These are phyloP conservation scores for Beauveria sp. DNA, from an alignment of 2,329 filamentous ascomycete genomes.

Conservation along the genomic window DNA sequence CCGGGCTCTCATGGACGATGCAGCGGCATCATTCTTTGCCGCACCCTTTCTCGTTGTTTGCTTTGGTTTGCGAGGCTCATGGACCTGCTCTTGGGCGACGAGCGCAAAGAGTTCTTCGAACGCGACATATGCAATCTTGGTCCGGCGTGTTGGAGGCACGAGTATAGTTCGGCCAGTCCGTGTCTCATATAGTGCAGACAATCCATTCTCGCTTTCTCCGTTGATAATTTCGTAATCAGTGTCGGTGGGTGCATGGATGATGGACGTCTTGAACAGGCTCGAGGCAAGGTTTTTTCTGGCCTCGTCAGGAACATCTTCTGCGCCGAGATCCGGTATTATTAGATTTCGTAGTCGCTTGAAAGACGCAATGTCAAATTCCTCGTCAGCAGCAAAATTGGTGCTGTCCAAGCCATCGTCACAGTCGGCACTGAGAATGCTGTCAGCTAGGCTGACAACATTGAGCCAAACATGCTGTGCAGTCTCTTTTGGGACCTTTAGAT, in stretches of 20 bases:
- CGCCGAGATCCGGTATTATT: conserved; percentile 67
- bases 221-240: conserved; percentile 48
- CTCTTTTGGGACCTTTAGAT: conserved; percentile 35
- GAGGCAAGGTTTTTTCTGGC: conserved; percentile 64
- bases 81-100: conserved; percentile 42
- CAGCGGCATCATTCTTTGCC: background rate
- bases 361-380: conserved; percentile 71
- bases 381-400: conserved; percentile 55
- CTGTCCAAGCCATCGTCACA: conserved; percentile 39
- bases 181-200: conserved; percentile 52
- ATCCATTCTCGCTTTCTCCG: conserved; percentile 38
- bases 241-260: conserved; percentile 61
- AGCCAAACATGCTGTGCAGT: conserved; percentile 60
- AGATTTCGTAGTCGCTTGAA: conserved; percentile 64
- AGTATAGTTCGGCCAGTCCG: conserved; percentile 68
- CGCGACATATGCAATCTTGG: conserved; percentile 70
- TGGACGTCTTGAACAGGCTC: conserved; percentile 72
- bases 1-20: conserved; percentile 36
- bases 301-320: conserved; percentile 54
- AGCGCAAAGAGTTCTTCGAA: conserved; percentile 71
- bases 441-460: conserved; percentile 54
- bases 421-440: conserved; percentile 63
- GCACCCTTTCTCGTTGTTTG: background rate
- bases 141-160: conserved; percentile 55
- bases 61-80: conserved; percentile 22